phyloP scores from a whole-genome alignment of 2,329 filamentous ascomycete species.

The Scortechinia acanthostroma region DNA sequence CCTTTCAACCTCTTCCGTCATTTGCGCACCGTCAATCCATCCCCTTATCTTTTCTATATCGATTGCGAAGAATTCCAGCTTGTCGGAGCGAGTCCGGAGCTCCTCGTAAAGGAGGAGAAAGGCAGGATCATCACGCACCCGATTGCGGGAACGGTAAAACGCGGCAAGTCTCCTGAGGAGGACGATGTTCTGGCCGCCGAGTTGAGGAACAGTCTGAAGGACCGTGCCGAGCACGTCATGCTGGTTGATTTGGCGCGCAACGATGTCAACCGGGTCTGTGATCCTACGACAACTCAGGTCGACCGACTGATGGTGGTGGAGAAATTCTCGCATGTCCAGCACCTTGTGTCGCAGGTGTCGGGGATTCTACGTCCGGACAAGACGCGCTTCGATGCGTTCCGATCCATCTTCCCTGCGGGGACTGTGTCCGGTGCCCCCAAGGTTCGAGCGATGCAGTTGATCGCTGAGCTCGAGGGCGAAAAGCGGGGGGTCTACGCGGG shows the following conservation, averaged over 20 bases:
- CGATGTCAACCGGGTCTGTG: constrained; percentile 91
- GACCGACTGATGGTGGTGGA: constrained; percentile 92
- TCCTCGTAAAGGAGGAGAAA: constrained; percentile 83
- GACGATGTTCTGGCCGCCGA: constrained; percentile 74
- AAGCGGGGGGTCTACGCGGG: constrained; percentile 94
- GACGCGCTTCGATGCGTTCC: constrained; percentile 90
- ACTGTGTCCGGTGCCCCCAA: constrained; percentile 95
- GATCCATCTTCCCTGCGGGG: constrained; percentile 92
- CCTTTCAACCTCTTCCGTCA: constrained; percentile 98
- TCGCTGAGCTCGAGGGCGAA: constrained; percentile 86
- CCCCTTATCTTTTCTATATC: constrained; percentile 94
- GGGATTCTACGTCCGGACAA: constrained; percentile 77
- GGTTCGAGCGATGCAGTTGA: constrained; percentile 93
- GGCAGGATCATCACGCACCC: constrained; percentile 91
- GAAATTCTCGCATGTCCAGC: constrained; percentile 93
- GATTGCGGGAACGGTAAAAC: constrained; percentile 89
- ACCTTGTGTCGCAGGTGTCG: constrained; percentile 91
- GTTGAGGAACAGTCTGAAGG: constrained; percentile 75
- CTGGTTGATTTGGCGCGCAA: constrained; percentile 91
- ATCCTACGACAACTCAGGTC: constrained; percentile 80
- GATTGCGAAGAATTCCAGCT: constrained; percentile 89
- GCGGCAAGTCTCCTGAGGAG: constrained; percentile 73
- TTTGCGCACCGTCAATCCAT: constrained; percentile 92
- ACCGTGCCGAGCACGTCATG: constrained; percentile 95
- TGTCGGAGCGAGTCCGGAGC: constrained; percentile 87